Base-by-base conservation (phyloP, 2,329 filamentous ascomycete genomes). In the Sporothrix dimorphospora region DNA sequence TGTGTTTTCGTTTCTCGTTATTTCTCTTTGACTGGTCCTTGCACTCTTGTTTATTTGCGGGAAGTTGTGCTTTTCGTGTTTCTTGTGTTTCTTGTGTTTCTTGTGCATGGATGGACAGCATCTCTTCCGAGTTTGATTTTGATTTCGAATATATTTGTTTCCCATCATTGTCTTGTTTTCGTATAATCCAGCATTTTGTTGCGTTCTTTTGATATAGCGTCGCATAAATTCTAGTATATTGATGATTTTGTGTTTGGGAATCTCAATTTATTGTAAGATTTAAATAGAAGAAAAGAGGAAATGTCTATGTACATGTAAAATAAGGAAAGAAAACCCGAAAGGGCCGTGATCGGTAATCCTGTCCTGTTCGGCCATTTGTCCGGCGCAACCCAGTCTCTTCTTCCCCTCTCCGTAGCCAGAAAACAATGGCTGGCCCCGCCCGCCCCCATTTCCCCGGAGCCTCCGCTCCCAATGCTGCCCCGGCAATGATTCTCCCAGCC, bases 371-470 rank as follows among this genome's bases (percentile, higher is more conserved):
- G 45, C 45, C 63, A 49, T 38, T 67, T 67, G 63, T 51, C 63
- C 63, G 45, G 16, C 42, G 9, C 40, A 49, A 30, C 24, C 19
- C 59, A 14, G 9, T 16, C 12, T 1, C 9, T 21, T 1, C 9
- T 65, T 47, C 21, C 61, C 61, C 38, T 65, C 61, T 65, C 61
- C 40, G 38, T 11, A 63, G n/a, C 8, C 12, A 12, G 38, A n/a
- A 14, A 27, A 45, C 42, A 61, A 14, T 38, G 55, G 19, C 55
- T 38, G 24, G 55, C 55, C 55, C 55, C 30, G 34, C 34, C 53
- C 38, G 38, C 21, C 16, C 24, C 63, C 63, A 38, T 67, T 51
- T 67, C 63, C 42, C 27, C 24, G 63, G 38, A 45, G 11, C 65
- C 42, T 45, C 51, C 51, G 53, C 67, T 38, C 30, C 65, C 57